Percentiles rank a stretch among this genome's conserved stretches.
phyloP scores from a whole-genome alignment of 441 rosid species.

The Metrosideros polymorpha region DNA sequence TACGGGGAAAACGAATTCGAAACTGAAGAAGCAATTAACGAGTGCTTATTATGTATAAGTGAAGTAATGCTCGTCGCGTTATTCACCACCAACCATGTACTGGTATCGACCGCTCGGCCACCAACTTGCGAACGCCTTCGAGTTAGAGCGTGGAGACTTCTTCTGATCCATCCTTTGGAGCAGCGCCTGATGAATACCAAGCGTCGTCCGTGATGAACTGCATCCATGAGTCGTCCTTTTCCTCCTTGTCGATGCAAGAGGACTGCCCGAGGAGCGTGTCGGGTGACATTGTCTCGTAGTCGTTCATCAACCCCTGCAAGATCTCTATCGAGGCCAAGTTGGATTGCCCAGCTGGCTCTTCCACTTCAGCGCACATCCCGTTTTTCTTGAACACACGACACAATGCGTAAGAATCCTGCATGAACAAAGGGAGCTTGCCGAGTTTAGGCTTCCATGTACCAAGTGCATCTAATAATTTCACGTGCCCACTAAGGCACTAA shows the following conservation, averaged over 20 bases:
- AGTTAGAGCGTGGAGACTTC: constrained; percentile 8
- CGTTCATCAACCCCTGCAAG: constrained; percentile 18
- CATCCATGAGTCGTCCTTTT: constrained; percentile 97
- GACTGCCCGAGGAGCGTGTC: constrained; percentile 47
- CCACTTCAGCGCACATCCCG: constrained; percentile 58
- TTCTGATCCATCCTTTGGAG: constrained; percentile 1
- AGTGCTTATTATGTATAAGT: background rate
- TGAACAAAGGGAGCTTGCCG: background rate
- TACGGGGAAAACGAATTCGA: background rate
- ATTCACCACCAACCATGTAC: background rate
- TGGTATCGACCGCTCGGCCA: background rate
- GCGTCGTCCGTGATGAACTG: constrained; percentile 91
- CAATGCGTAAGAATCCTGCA: constrained; percentile 53
- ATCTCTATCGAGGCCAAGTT: constrained; percentile 38
- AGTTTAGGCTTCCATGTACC: background rate
- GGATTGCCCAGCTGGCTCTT: constrained; percentile 47
- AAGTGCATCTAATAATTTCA: background rate
- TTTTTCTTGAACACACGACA: constrained; percentile 84
- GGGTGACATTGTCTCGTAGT: constrained; percentile 64
- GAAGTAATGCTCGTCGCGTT: background rate
- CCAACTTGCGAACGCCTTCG: background rate
- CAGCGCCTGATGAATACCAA: constrained; percentile 49
- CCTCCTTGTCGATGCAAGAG: constrained; percentile 48
- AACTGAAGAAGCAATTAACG: background rate
- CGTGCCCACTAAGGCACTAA: background rate